Base-by-base conservation (phyloP, 192 early-diverging fungal genomes). In the Mortierella alpina region DNA sequence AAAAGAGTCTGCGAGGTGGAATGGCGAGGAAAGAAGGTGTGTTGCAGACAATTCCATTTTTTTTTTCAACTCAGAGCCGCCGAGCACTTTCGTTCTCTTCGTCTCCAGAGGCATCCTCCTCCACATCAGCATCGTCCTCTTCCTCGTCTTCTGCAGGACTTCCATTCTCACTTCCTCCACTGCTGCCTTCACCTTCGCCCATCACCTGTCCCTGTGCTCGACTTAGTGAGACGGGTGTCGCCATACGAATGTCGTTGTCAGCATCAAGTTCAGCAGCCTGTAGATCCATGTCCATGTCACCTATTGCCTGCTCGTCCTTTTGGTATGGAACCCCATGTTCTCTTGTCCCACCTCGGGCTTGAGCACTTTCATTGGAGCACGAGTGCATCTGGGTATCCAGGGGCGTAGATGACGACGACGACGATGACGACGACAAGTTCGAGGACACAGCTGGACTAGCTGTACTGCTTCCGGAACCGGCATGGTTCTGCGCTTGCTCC, bases 141-240 rank as follows among this genome's bases (percentile, higher is more conserved):
- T 59, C 70, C n/a, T 65, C 69, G 11, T 62, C 66, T 8, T 55
- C 56, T 40, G 49, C 48, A 41, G 66, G 64, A 41, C 64, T 83
- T 1, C 63, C 72, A 40, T 74, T 61, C 10, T 66, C 76, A 58
- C 66, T 69, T 22, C 60, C 70, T 17, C 80, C 67, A 8, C 62
- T 73, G 55, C 63, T 73, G 49, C 70, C 70, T 63, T 51, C 59
- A 7, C 61, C 62, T 31, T 20, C 53, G 44, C 31, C 63, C 46
- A 40, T 68, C 47, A 44, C 48, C 56, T 46, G 18, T 39, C 47
- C 57, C 5, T 53, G 22, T 49, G 54, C 68, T 7, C 66, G 59
- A 17, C 61, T 58, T n/a, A 47, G 48, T 45, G 44, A 51, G 23
- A 31, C 20, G 5, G 68, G 22, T 6, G 57, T 50, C 6, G 49